Evolutionary conservation across 257 asterid genomes (phyloP), one percentile per base, ranked within the genome.

Genomic region (Nemophila menziesii): DNA sequence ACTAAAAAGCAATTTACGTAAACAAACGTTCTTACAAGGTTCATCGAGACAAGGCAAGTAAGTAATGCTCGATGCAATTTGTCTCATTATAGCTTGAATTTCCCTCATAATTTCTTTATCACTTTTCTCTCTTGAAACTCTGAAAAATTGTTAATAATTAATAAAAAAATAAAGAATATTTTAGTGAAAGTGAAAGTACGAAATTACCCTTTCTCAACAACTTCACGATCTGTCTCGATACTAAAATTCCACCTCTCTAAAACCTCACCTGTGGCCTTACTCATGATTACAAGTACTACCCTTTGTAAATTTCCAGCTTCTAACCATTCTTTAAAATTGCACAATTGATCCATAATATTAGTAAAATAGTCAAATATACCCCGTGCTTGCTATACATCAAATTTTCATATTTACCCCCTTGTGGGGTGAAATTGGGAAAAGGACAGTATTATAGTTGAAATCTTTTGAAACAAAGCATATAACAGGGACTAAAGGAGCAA

Each of bases 181-280:
- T n/a, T n/a, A n/a, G n/a, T n/a, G n/a, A n/a, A n/a, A n/a, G n/a
- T n/a, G n/a, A n/a, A 4, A 23, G 13, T 10, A 8, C 41, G 20
- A 46, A 4, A 10, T 69, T 83, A 87, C 93, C 97, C 95, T 49
- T 68, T 78, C 13, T 83, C 90, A 8, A 83, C 83, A 26, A 87
- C 95, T 56, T 83, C 97, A 0, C 58, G 49, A 22, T 87, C 93
- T 3, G 92, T 78, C 58, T 87, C 93, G 18, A 83, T 72, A 33
- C 86, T 78, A 73, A 80, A 87, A 66, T 87, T 87, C 95, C 95
- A 87, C 79, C 97, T 83, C 79, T 87, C 95, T 39, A 87, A 48
- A 42, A 87, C 97, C 54, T 87, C 97, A 51, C 86, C 78, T 33
- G 61, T 75, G 16, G 69, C 71, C 68, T 83, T 87, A 71, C 92